Evolutionary conservation across 2,329 filamentous ascomycete genomes (phyloP), one percentile per base, ranked within the genome.

Genomic region (Colletotrichum karsti): DNA sequence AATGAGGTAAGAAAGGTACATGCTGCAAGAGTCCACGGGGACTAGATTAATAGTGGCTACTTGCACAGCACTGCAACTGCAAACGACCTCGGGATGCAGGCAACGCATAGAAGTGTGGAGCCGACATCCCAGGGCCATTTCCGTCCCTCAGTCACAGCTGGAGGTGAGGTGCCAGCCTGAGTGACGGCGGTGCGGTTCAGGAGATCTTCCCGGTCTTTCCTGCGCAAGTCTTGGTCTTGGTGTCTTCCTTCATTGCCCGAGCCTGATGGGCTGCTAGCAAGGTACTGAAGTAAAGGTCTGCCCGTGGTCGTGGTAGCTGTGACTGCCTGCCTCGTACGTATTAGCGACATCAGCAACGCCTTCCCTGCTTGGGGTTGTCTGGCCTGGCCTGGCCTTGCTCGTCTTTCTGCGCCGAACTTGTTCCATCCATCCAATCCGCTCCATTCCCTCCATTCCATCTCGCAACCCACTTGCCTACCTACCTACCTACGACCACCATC

Each of bases 341-440:
- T 51, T 60, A 51, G 57, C 57, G 44, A 51, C 57, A 50, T 30
- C 57, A 51, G 24, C 58, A 54, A 24, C 46, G 42, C 51, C 26
- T 64, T 64, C 64, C 51, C 54, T 51, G 59, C 37, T n/a, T n/a
- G n/a, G n/a, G n/a, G n/a, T n/a, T n/a, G n/a, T n/a, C 63, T 57
- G n/a, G 28, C 41, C 41, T 35, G 28, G 50, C 26, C 50, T 55
- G 37, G 54, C 54, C 54, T 57, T 57, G 39, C 54, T 57, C 54
- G 18, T 30, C 46, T 50, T 18, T 56, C 44, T 37, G 39, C 41
- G 55, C 33, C 57, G 57, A 60, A 57, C 59, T 54, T 30, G 44
- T 39, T 48, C 41, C 48, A 24, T 62, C 63, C 58, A 42, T 33
- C 59, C 59, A 67, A 51, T 63, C 63, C 53, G 62, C 60, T 46